phyloP scores from a whole-genome alignment of 1,284 basidiomycete genomes.

The Golubevia pallescens region DNA sequence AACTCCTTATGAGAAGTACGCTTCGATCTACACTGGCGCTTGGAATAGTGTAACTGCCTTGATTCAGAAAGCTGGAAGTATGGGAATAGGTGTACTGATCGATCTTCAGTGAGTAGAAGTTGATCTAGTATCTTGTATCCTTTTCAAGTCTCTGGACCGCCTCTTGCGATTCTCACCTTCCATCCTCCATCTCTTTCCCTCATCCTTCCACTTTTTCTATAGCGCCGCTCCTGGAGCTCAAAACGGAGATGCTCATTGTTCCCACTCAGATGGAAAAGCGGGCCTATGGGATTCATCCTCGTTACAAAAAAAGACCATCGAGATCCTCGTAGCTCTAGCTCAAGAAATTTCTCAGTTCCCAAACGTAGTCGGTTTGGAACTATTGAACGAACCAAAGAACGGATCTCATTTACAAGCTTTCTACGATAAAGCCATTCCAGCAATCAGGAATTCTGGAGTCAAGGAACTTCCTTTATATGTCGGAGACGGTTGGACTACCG shows the following conservation, averaged over 20 bases:
- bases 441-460: constrained; percentile 67
- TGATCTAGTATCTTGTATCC: no score
- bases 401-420: constrained; percentile 70
- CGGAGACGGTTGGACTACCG: constrained; percentile 78
- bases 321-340: constrained; percentile 70
- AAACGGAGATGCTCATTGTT: constrained; percentile 66
- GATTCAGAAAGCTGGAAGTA: constrained; percentile 71
- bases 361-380: constrained; percentile 80
- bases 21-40: constrained; percentile 73
- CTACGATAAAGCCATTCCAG: constrained; percentile 72
- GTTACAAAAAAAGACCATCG: constrained; percentile 67
- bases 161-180: no score
- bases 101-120: constrained; percentile 62
- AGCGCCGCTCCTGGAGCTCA: constrained; percentile 74
- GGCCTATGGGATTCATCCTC: constrained; percentile 62
- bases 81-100: constrained; percentile 80
- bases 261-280: constrained; percentile 25
- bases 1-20: constrained; percentile 75
- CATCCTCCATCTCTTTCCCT: no score
- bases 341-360: constrained; percentile 65
- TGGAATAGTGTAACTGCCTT: constrained; percentile 76
- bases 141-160: no score
- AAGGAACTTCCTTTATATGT: constrained; percentile 72
- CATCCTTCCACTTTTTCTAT: constrained; percentile 69
- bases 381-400: constrained; percentile 81